Base-by-base conservation (phyloP, 148 eudicot species). In the Heliamphora exappendiculata region DNA sequence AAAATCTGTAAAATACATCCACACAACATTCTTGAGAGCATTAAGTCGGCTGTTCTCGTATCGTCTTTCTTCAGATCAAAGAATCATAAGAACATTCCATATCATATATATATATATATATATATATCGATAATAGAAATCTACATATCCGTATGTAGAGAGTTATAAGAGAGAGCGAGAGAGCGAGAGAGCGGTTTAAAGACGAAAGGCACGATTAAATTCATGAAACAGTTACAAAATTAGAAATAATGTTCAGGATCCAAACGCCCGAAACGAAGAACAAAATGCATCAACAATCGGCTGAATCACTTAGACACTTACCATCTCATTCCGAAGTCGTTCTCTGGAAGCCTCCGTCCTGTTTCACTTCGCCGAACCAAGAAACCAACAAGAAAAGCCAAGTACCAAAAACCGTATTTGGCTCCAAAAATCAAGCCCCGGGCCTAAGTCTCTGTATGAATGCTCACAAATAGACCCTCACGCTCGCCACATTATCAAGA, bases 321-420 rank as follows among this genome's bases (percentile, higher is more conserved):
- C 97, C 94, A 94, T 94, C 89, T 89, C 94, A 90, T 90, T 76
- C 79, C 97, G 81, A 63, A 80, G 80, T 33, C 20, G 76, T 64
- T 68, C 75, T 57, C 75, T 29, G 65, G 17, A 70, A 24, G 73
- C 36, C 88, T 83, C 92, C 94, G 94, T 84, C 85, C 80, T 89
- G 81, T 50, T 75, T 71, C 55, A 45, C 76, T 60, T 78, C 39
- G 16, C 44, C 75, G 28, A 71, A 33, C 31, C 42, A 65, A 39
- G 29, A 49, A 63, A 51, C 75, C 31, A 44, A 66, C 63, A 19
- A 24, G 49, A 44, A 44, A 71, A 73, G 59, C 47, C 62, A 24
- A 50, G 45, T 19, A 31, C 44, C 19, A 47, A 78, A 10, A 62
- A 34, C n/a, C 57, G 17, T 7, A 51, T 70, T 53, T 42, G 50